Conservation (phyloP, 176 grass and related monocot genomes). For the maize (Zea mays) region DNA sequence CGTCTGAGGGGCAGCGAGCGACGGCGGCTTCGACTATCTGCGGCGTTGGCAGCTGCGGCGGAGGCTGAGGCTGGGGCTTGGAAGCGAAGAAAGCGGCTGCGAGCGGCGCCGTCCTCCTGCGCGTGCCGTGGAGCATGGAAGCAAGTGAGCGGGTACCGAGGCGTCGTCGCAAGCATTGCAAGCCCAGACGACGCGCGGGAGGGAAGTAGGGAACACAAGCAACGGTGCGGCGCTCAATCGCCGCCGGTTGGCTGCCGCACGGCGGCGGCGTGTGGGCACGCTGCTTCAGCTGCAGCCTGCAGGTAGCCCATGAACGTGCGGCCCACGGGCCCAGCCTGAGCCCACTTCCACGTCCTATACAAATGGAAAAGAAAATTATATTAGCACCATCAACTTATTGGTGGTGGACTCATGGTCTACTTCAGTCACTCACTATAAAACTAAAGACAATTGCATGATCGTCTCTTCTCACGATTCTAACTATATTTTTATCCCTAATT, state of each 20-base stretch:
- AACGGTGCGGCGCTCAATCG: neutral
- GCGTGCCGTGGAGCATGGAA: conserved; percentile 48
- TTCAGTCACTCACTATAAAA: no score
- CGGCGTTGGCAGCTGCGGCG: conserved; percentile 39
- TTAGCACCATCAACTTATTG: no score
- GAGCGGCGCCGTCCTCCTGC: conserved; percentile 37
- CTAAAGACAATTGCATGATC: no score
- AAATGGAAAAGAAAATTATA: no score
- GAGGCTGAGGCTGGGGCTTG: neutral
- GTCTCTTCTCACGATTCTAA: no score
- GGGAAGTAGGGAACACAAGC: neutral
- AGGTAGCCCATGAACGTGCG: neutral
- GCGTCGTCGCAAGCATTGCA: conserved; percentile 41
- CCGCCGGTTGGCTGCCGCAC: conserved; percentile 11
- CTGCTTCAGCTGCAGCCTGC: neutral
- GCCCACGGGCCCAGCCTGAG: conserved; percentile 11
- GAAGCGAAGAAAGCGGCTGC: conserved; percentile 37
- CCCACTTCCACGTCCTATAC: neutral
- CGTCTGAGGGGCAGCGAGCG: conserved; percentile 65
- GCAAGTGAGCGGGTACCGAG: conserved; percentile 14
- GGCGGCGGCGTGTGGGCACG: neutral
- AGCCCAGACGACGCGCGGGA: neutral
- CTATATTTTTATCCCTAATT: no score
- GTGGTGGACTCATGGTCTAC: no score
- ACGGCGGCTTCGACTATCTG: conserved; percentile 51